Conservation (phyloP, 495 filamentous ascomycete genomes). For the Penicillium canariense region DNA sequence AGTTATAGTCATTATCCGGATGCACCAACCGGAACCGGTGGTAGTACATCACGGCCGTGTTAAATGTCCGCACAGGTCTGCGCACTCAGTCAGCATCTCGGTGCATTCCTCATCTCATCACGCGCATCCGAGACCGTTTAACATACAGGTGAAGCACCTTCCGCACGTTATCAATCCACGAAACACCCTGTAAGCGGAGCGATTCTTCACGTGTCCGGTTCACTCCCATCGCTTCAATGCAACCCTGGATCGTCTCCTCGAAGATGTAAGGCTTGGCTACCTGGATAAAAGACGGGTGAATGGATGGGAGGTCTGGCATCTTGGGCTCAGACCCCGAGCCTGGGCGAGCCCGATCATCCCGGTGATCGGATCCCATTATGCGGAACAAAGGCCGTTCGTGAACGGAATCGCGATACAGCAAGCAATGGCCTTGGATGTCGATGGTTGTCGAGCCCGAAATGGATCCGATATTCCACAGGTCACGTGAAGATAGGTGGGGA, state of each 20-base stretch:
- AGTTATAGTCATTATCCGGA: constrained; percentile 67
- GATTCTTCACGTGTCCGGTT: constrained; percentile 64
- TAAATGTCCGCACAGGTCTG: constrained; percentile 78
- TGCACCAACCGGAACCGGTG: constrained; percentile 84
- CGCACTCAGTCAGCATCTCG: constrained; percentile 8
- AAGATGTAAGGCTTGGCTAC: constrained; percentile 68
- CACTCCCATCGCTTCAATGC: constrained; percentile 52
- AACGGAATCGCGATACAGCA: background rate
- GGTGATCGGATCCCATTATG: constrained; percentile 25
- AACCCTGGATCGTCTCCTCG: constrained; percentile 58
- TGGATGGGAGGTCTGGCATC: constrained; percentile 40
- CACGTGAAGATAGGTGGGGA: constrained; percentile 6
- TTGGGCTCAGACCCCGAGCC: constrained; percentile 14
- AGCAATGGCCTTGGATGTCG: background rate
- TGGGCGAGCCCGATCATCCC: constrained; percentile 16
- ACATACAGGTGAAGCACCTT: constrained; percentile 66
- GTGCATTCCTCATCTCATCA: background rate
- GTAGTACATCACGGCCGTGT: constrained; percentile 81
- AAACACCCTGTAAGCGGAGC: constrained; percentile 70
- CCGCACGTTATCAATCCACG: constrained; percentile 78
- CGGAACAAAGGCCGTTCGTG: background rate
- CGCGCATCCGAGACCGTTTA: background rate
- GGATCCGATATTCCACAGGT: constrained; percentile 1
- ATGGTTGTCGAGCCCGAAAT: background rate
- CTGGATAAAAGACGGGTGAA: constrained; percentile 70